Evolutionary conservation across 169 alveolate species (phyloP).

Genomic region (Cryptosporidium felis): DNA sequence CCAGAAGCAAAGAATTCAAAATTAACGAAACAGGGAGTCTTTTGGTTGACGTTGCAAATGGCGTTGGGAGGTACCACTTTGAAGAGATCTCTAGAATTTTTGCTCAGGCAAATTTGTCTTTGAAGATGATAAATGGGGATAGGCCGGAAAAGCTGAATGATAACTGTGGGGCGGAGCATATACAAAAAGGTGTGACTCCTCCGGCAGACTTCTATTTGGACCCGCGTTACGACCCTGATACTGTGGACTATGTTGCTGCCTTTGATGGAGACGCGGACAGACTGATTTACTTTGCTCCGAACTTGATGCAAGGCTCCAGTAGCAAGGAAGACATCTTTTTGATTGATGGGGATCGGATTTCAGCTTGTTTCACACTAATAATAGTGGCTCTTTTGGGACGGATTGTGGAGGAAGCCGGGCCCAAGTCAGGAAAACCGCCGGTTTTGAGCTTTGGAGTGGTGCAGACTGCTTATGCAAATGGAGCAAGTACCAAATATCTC

Average conservation of each 20-base stretch:
- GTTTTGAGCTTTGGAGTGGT: slow-evolving; percentile 79
- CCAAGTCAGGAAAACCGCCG: not conserved
- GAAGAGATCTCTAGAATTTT: slow-evolving; percentile 50
- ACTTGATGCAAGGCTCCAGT: not conserved
- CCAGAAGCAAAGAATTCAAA: slow-evolving; percentile 2
- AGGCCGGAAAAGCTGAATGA: slow-evolving; percentile 77
- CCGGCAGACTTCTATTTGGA: slow-evolving; percentile 74
- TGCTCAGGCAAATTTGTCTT: slow-evolving; percentile 19
- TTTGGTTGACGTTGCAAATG: slow-evolving; percentile 80
- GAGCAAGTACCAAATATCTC: slow-evolving; percentile 77
- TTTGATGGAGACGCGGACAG: slow-evolving; percentile 92
- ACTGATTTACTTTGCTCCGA: slow-evolving; percentile 79
- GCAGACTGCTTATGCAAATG: slow-evolving; percentile 91
- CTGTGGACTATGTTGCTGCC: slow-evolving; percentile 67
- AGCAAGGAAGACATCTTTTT: slow-evolving; percentile 41
- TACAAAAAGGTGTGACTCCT: slow-evolving; percentile 80
- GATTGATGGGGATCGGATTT: slow-evolving; percentile 78
- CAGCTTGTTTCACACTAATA: slow-evolving; percentile 59
- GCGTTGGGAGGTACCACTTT: slow-evolving; percentile 79
- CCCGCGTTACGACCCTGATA: slow-evolving; percentile 1
- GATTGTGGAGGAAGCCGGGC: not conserved
- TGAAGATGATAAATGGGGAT: slow-evolving; percentile 73
- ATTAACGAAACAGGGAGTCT: slow-evolving; percentile 71
- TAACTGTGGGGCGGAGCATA: slow-evolving; percentile 89
- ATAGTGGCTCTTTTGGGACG: slow-evolving; percentile 16